Base-by-base conservation (phyloP, 805 yeast species). In the Lipomyces lipofer region DNA sequence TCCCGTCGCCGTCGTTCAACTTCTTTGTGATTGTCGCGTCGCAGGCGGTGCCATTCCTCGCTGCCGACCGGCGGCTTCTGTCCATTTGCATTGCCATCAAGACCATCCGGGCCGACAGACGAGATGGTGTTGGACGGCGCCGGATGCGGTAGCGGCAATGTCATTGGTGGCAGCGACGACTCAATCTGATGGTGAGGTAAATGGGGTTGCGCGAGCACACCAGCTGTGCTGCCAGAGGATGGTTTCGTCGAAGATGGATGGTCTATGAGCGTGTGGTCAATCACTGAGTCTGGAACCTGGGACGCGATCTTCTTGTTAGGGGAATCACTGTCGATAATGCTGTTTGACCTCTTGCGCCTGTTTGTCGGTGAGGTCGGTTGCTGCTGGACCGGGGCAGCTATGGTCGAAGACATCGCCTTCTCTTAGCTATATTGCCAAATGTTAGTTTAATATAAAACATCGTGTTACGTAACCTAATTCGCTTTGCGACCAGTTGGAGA, bases 1-100 rank as follows among this genome's bases (percentile, higher is more conserved):
- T 90, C 96, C 67, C 97, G 81, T 71, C 97, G 81, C 64, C 96
- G 82, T 67, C 96, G 80, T 73, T 91, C 97, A 21, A 91, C 97
- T 72, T 91, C 97, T 72, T 90, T 91, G 75, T 94, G 99, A 71
- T 89, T 91, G 64, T 88, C 88, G 66, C 86, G 84, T 65, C 97
- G 83, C 68, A 83, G 82, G 57, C 78, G 78, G 67, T 85, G 89
- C 92, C 94, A 87, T 69, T 86, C 95, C 43, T 84, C 88, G 28
- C 85, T 71, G n/a, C 94, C 94, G 43, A 84, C 85, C 9, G 73
- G 67, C 2, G 91, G 88, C 69, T 82, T 84, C 10, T 4, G 44
- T 4, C n/a, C 19, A 24, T 25, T 25, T 8, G 45, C 25, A 30
- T 25, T 15, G n/a, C 25, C 30, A 7, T 42, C 48, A 17, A 44